A percentile compares a stretch with the other conserved stretches of the same genome.
Conservation (phyloP, 495 filamentous ascomycete species). For the Penicillium verhagenii region DNA sequence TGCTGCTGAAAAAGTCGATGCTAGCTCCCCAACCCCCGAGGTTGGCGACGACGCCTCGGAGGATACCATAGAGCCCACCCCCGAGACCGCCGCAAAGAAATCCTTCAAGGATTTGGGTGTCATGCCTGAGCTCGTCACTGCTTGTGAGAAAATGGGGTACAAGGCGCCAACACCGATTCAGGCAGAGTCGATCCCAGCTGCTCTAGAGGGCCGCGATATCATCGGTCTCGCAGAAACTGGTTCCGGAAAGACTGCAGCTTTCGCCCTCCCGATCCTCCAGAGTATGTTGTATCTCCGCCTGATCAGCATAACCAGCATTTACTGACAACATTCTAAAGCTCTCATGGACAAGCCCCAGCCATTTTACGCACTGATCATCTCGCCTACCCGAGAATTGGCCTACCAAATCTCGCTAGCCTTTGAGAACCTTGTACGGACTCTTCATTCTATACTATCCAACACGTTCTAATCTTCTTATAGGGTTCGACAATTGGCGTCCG, state of each 20-base stretch:
- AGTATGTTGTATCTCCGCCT: slow-evolving; percentile 16
- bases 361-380: slow-evolving; percentile 77
- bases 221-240: slow-evolving; percentile 95
- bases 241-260: slow-evolving; percentile 90
- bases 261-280: slow-evolving; percentile 86
- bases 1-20: slow-evolving; percentile 16
- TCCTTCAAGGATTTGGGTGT: slow-evolving; percentile 81
- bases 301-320: not conserved
- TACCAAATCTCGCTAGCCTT: slow-evolving; percentile 84
- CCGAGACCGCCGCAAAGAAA: not conserved
- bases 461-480: not conserved
- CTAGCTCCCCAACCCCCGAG: slow-evolving; percentile 13
- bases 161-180: slow-evolving; percentile 83
- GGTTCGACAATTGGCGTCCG: slow-evolving; percentile 66
- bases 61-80: slow-evolving; percentile 4
- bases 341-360: slow-evolving; percentile 80
- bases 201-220: slow-evolving; percentile 77
- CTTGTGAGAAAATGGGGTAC: slow-evolving; percentile 77
- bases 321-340: slow-evolving; percentile 30
- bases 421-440: slow-evolving; percentile 69
- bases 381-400: slow-evolving; percentile 89
- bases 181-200: slow-evolving; percentile 72
- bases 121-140: slow-evolving; percentile 83
- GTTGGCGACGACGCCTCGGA: slow-evolving; percentile 1
- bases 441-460: not conserved